Evolutionary conservation across 805 yeast genomes (phyloP), one percentile per base, ranked within the genome.

Genomic region (Barnettozyma siamensis): DNA sequence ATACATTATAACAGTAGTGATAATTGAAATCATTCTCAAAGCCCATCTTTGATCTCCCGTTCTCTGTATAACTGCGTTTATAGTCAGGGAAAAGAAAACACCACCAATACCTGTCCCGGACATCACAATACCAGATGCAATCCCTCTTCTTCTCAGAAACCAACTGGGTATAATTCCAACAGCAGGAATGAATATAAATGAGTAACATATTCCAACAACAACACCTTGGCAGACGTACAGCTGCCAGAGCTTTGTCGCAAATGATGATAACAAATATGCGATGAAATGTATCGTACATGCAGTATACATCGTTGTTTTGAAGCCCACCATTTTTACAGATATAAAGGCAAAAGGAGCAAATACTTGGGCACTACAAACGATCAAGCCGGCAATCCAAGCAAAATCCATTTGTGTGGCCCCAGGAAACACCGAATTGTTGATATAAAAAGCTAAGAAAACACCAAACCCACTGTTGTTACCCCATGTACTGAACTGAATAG

Each of bases 221-320:
- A 81, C 65, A 23, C 91, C 89, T 59, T 83, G 89, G 7, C 86
- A 75, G 31, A 80, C 57, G 51, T 72, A 80, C 12, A 84, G 54
- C 46, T 84, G 80, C 88, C 89, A 83, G 17, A 78, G 53, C 30
- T 68, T 65, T 2, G 68, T 72, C 1, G 83, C 59, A 51, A 70
- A 80, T 7, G 83, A 73, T 1, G 89, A 88, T 47, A 83, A 50
- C 41, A 83, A 44, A 29, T 73, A 67, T 0, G 80, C 83, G 0
- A 70, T 66, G 44, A 79, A 73, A 52, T 80, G 78, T 10, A 72
- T 34, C 3, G 61, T 47, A 13, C 69, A 60, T 1, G 88, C 91
- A 8, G 75, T 31, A 0, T 62, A 39, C 64, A 77, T 67, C 2
- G 78, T 67, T 4, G 54, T 39, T 50, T 67, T 70, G 44, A 74